Conservation (phyloP, 2,329 filamentous ascomycete species). For the Huntiella decipiens region DNA sequence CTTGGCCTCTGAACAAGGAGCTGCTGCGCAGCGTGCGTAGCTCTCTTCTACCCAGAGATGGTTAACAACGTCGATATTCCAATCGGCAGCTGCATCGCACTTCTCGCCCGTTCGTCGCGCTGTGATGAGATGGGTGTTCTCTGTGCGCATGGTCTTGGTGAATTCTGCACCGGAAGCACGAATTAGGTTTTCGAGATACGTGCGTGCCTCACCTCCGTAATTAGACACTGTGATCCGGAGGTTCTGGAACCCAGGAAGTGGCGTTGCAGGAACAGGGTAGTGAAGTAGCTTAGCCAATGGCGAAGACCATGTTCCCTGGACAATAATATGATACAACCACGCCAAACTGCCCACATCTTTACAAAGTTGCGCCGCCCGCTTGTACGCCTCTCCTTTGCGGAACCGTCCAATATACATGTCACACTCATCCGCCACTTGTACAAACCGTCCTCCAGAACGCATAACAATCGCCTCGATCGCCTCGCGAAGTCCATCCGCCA, state of each 20-base stretch:
- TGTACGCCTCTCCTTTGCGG: slow-evolving; percentile 62
- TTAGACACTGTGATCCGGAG: slow-evolving; percentile 81
- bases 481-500: slow-evolving; percentile 44
- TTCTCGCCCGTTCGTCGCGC: slow-evolving; percentile 83
- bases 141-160: slow-evolving; percentile 85
- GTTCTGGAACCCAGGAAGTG: slow-evolving; percentile 60
- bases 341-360: slow-evolving; percentile 83
- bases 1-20: slow-evolving; percentile 50
- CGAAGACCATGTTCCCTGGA: slow-evolving; percentile 72
- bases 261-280: slow-evolving; percentile 63
- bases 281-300: slow-evolving; percentile 69
- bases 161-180: slow-evolving; percentile 68
- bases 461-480: slow-evolving; percentile 54
- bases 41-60: slow-evolving; percentile 96
- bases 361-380: slow-evolving; percentile 51
- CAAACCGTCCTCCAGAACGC: slow-evolving; percentile 51
- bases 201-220: slow-evolving; percentile 82
- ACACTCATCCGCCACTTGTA: slow-evolving; percentile 45
- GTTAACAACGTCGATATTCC: slow-evolving; percentile 78
- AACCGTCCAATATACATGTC: slow-evolving; percentile 79
- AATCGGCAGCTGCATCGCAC: slow-evolving; percentile 77
- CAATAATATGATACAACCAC: slow-evolving; percentile 87
- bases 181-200: slow-evolving; percentile 85
- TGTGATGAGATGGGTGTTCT: slow-evolving; percentile 90
- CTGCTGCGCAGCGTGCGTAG: slow-evolving; percentile 71